Evolutionary conservation across 2,329 filamentous ascomycete genomes (phyloP).

Genomic region (Talaromyces sp.): DNA sequence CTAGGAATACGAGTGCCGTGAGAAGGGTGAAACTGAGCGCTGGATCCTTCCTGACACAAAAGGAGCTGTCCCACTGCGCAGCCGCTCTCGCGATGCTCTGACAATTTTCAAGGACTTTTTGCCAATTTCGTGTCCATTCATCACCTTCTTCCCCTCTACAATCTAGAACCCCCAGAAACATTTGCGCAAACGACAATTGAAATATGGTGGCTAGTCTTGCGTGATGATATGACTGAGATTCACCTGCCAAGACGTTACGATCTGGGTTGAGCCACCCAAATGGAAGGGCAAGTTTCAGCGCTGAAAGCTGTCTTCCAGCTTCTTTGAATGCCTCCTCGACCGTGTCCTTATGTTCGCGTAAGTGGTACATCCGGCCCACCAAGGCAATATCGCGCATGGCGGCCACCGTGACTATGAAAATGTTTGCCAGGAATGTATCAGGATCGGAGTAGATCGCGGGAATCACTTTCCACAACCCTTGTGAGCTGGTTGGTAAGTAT

Average conservation of each 20-base stretch:
- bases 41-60: conserved; percentile 32
- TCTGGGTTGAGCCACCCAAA: background rate
- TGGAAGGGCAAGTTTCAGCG: conserved; percentile 1
- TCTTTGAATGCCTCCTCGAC: background rate
- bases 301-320: conserved; percentile 1
- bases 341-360: background rate
- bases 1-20: conserved; percentile 28
- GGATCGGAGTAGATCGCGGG: background rate
- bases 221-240: background rate
- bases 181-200: background rate
- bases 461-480: background rate
- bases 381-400: background rate
- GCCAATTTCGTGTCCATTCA: conserved; percentile 29
- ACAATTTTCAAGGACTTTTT: conserved; percentile 29
- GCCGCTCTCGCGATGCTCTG: conserved; percentile 31
- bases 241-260: background rate
- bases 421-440: background rate
- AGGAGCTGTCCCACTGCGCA: conserved; percentile 33
- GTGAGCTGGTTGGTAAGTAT: background rate
- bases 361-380: background rate
- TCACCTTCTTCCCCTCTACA: conserved; percentile 25
- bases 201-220: conserved; percentile 2
- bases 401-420: background rate
- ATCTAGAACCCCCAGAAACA: conserved; percentile 8
- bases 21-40: conserved; percentile 36